Conservation (phyloP, 148 eudicot species). For the Spergularia marina region DNA sequence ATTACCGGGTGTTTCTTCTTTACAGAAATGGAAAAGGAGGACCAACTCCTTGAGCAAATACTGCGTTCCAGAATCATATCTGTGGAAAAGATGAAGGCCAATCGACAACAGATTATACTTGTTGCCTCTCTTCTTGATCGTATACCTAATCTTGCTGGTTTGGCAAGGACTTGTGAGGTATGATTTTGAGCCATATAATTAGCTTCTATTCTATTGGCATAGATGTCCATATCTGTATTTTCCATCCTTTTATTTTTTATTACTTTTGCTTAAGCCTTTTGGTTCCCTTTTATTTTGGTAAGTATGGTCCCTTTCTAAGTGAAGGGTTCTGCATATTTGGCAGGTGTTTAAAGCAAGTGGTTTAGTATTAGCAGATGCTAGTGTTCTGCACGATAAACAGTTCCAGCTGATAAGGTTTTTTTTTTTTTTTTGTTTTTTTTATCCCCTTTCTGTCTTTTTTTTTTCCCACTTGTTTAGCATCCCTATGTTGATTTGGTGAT, state of each 20-base stretch:
- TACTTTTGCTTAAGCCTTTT: neutral
- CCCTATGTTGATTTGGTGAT: neutral
- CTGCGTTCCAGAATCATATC: conserved; percentile 56
- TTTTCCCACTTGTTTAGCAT: neutral
- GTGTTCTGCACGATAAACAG: conserved; percentile 75
- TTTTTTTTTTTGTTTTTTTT: neutral
- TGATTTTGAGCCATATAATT: conserved; percentile 12
- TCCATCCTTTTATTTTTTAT: neutral
- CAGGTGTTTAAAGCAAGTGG: conserved; percentile 91
- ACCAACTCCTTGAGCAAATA: conserved; percentile 70
- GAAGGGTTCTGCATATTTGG: conserved; percentile 3
- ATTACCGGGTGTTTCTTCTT: conserved; percentile 12
- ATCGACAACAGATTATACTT: conserved; percentile 72
- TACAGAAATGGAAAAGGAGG: conserved; percentile 83
- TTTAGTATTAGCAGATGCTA: conserved; percentile 72
- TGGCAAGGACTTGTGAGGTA: conserved; percentile 97
- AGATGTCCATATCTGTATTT: conserved; percentile 2
- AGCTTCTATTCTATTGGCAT: neutral
- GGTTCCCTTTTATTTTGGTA: conserved; percentile 2
- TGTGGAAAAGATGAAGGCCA: conserved; percentile 60
- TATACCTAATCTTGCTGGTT: conserved; percentile 97
- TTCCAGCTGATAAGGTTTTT: conserved; percentile 90
- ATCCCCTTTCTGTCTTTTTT: neutral
- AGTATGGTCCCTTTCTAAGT: neutral
- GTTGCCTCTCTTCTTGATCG: conserved; percentile 94